Evolutionary conservation across 2,329 filamentous ascomycete genomes (phyloP).

Genomic region (Aspergillus japonicus): DNA sequence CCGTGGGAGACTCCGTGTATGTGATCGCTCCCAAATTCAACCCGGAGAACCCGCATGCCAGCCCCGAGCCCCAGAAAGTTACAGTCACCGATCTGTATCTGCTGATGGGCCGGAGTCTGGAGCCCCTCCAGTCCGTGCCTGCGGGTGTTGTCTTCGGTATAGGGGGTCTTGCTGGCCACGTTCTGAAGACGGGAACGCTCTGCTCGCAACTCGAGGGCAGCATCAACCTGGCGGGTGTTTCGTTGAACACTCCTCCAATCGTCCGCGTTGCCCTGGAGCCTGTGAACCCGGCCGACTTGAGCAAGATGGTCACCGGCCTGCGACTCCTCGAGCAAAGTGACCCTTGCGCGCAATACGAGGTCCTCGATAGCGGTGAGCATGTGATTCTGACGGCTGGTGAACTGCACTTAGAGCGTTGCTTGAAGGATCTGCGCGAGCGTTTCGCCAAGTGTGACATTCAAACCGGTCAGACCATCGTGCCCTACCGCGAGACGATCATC

Average conservation of each 20-base stretch:
- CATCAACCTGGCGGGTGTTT: slow-evolving; percentile 85
- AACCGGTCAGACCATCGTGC: slow-evolving; percentile 89
- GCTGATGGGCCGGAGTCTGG: slow-evolving; percentile 88
- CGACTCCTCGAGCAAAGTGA: slow-evolving; percentile 89
- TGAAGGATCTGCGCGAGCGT: slow-evolving; percentile 88
- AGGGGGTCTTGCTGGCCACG: slow-evolving; percentile 82
- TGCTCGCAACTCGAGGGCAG: slow-evolving; percentile 84
- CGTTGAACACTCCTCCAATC: slow-evolving; percentile 79
- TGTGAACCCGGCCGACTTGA: slow-evolving; percentile 80
- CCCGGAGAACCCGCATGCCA: slow-evolving; percentile 69
- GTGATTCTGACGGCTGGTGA: slow-evolving; percentile 93
- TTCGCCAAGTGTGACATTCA: slow-evolving; percentile 95
- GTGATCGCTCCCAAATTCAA: slow-evolving; percentile 92
- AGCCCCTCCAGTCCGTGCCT: slow-evolving; percentile 78
- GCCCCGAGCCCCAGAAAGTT: slow-evolving; percentile 75
- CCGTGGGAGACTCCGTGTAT: slow-evolving; percentile 86
- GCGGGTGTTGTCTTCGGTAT: slow-evolving; percentile 96
- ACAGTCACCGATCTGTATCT: slow-evolving; percentile 87
- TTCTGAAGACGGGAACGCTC: slow-evolving; percentile 93
- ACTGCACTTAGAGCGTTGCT: slow-evolving; percentile 85
- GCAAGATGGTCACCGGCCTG: slow-evolving; percentile 91
- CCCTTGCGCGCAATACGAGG: slow-evolving; percentile 92
- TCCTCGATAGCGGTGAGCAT: slow-evolving; percentile 89
- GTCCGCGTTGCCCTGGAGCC: slow-evolving; percentile 96
- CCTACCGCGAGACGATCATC: slow-evolving; percentile 90